A percentile compares a stretch with the other conserved stretches of the same genome.
Conservation (phyloP, 2,329 filamentous ascomycete species). For the Chalara sp. region DNA sequence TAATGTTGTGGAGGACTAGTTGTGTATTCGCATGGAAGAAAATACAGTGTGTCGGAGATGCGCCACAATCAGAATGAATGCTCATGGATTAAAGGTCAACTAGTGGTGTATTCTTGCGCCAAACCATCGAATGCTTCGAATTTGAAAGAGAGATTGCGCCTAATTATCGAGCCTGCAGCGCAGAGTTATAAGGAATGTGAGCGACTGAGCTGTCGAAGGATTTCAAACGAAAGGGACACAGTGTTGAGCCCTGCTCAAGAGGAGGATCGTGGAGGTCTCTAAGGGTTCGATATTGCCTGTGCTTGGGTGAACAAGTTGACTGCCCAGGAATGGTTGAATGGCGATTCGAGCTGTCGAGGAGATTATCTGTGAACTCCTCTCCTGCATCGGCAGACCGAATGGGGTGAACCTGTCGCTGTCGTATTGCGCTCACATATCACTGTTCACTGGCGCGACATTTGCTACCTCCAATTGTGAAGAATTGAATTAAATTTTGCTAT, state of each 20-base stretch:
- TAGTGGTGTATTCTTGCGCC: too few relatives aligned
- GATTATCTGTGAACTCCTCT: conserved; percentile 10
- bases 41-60: too few relatives aligned
- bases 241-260: not conserved
- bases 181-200: conserved; percentile 2
- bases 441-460: conserved; percentile 13
- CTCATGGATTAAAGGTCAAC: too few relatives aligned
- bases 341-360: not conserved
- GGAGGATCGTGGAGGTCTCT: conserved; percentile 1
- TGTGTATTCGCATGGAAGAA: too few relatives aligned
- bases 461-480: conserved; percentile 14
- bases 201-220: not conserved
- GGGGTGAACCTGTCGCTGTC: conserved; percentile 10
- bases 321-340: too few relatives aligned
- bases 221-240: not conserved
- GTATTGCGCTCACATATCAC: conserved; percentile 20
- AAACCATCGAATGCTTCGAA: too few relatives aligned
- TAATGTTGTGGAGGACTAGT: too few relatives aligned
- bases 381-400: conserved; percentile 14
- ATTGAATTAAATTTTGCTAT: conserved; percentile 16
- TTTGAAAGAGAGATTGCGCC: too few relatives aligned
- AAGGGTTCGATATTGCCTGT: conserved; percentile 11
- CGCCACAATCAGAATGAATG: too few relatives aligned
- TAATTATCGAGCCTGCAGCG: not conserved
- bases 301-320: not conserved